These are phyloP conservation scores for Silene vulgaris DNA, from an alignment of 179 eudicot genomes.

Conservation along the genomic window DNA sequence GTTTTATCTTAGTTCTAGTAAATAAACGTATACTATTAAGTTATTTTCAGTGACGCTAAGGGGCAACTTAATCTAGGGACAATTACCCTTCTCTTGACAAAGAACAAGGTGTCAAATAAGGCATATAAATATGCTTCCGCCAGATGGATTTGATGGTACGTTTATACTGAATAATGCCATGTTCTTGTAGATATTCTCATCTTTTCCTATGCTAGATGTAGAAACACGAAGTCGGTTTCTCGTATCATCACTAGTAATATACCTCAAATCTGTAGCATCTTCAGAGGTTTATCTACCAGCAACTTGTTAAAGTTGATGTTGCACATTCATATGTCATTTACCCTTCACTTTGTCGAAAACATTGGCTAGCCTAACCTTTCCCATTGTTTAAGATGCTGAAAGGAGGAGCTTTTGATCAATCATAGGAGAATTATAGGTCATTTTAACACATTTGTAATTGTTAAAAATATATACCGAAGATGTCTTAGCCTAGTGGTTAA, in stretches of 20 bases:
- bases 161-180: slow-evolving; percentile 20
- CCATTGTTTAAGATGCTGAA: slow-evolving; percentile 16
- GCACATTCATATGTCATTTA: neutral
- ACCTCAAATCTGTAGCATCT: slow-evolving; percentile 16
- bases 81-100: slow-evolving; percentile 22
- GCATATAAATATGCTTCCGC: slow-evolving; percentile 23
- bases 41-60: slow-evolving; percentile 25
- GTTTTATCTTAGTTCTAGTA: neutral
- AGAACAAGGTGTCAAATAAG: neutral
- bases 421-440: neutral
- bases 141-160: slow-evolving; percentile 20
- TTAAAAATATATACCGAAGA: too few species aligned
- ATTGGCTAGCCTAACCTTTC: slow-evolving; percentile 9
- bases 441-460: neutral
- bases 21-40: neutral
- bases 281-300: slow-evolving; percentile 13
- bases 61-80: slow-evolving; percentile 29
- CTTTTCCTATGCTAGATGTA: slow-evolving; percentile 20
- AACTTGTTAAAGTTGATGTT: slow-evolving; percentile 26
- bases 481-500: neutral
- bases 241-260: slow-evolving; percentile 15
- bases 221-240: slow-evolving; percentile 20
- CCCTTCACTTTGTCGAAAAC: slow-evolving; percentile 22
- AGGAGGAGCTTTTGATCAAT: slow-evolving; percentile 8
- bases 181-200: slow-evolving; percentile 22